These are phyloP conservation scores for Sicyos baderoa DNA, from an alignment of 306 rosid genomes.

Conservation along the genomic window DNA sequence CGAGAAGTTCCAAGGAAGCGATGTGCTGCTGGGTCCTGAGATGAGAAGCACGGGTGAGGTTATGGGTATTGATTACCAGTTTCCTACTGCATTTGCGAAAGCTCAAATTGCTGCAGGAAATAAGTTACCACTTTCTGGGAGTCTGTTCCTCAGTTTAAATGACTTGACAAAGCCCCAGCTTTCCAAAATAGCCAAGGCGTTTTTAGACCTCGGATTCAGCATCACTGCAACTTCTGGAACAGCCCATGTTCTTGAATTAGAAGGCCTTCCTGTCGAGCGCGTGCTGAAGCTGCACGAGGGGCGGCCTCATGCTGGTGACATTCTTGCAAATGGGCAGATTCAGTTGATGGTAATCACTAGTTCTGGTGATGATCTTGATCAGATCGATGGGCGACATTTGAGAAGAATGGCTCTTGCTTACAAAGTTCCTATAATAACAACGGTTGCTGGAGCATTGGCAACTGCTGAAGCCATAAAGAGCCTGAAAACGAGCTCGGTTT, in stretches of 20 bases:
- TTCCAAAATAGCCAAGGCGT: constrained; percentile 65
- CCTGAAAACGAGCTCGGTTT: constrained; percentile 50
- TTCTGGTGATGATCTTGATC: constrained; percentile 83
- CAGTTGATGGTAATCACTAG: constrained; percentile 95
- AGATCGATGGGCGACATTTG: constrained; percentile 76
- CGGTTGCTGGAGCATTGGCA: constrained; percentile 86
- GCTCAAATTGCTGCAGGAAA: constrained; percentile 93
- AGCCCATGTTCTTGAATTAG: constrained; percentile 55
- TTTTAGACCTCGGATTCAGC: constrained; percentile 49
- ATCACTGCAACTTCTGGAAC: constrained; percentile 90
- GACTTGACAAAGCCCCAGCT: constrained; percentile 84
- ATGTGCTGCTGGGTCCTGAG: constrained; percentile 87
- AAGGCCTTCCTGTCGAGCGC: constrained; percentile 52
- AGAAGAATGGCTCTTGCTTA: constrained; percentile 81
- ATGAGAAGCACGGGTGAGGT: constrained; percentile 99
- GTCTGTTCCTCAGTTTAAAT: constrained; percentile 77
- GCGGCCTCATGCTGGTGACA: constrained; percentile 88
- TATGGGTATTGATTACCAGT: constrained; percentile 77
- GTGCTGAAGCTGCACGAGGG: constrained; percentile 95
- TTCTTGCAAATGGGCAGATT: constrained; percentile 84
- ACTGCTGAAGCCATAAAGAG: constrained; percentile 83
- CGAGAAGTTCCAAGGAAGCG: constrained; percentile 86
- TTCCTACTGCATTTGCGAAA: constrained; percentile 84
- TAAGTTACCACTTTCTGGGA: constrained; percentile 71
- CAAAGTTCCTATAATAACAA: constrained; percentile 87